Percentiles rank a stretch among this genome's conserved stretches.
phyloP scores from a whole-genome alignment of 2,329 filamentous ascomycete genomes.

The Aspergillus ochraceus region DNA sequence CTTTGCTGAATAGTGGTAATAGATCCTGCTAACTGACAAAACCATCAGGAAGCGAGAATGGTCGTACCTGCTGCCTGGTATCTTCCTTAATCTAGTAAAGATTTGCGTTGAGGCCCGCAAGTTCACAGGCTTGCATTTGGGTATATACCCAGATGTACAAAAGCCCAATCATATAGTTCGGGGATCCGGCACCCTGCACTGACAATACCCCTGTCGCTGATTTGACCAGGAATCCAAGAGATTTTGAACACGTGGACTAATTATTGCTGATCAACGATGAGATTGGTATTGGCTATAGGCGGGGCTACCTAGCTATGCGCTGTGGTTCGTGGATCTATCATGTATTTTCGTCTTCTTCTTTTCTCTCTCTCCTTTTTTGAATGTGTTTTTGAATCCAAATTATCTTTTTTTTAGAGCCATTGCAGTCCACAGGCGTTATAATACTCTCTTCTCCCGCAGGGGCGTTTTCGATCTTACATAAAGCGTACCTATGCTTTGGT shows the following conservation, averaged over 20 bases:
- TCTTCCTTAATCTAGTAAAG: neutral
- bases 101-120: neutral
- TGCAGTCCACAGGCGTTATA: neutral
- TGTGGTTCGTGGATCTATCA: neutral
- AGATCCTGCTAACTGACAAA: no score
- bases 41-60: neutral
- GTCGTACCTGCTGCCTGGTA: neutral
- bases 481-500: neutral
- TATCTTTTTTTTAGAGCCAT: neutral
- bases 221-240: neutral
- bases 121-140: neutral
- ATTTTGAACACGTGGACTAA: neutral
- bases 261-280: neutral
- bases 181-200: neutral
- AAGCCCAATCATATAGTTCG: neutral
- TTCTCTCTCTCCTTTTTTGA: neutral
- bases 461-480: neutral
- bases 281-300: neutral
- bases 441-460: neutral
- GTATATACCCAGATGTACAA: neutral
- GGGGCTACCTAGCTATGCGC: neutral
- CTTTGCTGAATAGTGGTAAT: no score
- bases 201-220: neutral
- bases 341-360: neutral
- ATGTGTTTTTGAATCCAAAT: no score